Conservation (phyloP, 345 rosid genomes). For the Euphorbia pulcherrima region DNA sequence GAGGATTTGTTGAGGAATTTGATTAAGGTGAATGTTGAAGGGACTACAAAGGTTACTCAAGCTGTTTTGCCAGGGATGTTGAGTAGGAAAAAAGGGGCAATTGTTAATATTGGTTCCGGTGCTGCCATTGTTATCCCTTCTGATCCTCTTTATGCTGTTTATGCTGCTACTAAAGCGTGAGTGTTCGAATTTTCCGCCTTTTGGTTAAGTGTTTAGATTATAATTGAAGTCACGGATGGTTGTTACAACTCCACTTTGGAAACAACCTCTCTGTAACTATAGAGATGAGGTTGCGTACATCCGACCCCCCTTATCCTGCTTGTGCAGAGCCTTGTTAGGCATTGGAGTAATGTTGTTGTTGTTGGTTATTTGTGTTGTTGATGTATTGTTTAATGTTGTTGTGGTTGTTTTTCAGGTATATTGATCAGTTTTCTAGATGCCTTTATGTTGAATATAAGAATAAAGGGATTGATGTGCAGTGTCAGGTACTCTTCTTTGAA, state of each 20-base stretch:
- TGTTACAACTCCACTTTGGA: too few species aligned
- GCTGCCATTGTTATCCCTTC: slow-evolving; percentile 86
- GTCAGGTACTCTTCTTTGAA: slow-evolving; percentile 45
- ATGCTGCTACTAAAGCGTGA: slow-evolving; percentile 91
- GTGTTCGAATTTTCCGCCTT: slow-evolving; percentile 7
- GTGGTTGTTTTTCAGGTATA: slow-evolving; percentile 44
- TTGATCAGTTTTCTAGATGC: slow-evolving; percentile 89
- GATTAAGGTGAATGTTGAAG: slow-evolving; percentile 79
- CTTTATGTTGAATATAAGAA: slow-evolving; percentile 89
- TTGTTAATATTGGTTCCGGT: slow-evolving; percentile 93
- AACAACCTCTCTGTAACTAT: too few species aligned
- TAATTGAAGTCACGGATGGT: too few species aligned
- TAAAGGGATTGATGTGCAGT: slow-evolving; percentile 64
- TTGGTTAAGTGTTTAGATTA: neutral
- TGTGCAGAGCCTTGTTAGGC: too few species aligned
- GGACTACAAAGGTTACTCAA: slow-evolving; percentile 86
- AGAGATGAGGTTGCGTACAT: too few species aligned
- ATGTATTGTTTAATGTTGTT: neutral
- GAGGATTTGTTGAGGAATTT: slow-evolving; percentile 54
- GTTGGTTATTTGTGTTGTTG: too few species aligned
- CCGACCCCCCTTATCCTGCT: too few species aligned
- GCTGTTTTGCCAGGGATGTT: slow-evolving; percentile 80
- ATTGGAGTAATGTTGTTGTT: too few species aligned
- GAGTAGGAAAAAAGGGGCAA: slow-evolving; percentile 83
- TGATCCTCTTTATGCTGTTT: slow-evolving; percentile 89